A percentile compares a stretch with the other conserved stretches of the same genome.
Conservation (phyloP, 768 basidiomycete species). For the Panellus pusillus region DNA sequence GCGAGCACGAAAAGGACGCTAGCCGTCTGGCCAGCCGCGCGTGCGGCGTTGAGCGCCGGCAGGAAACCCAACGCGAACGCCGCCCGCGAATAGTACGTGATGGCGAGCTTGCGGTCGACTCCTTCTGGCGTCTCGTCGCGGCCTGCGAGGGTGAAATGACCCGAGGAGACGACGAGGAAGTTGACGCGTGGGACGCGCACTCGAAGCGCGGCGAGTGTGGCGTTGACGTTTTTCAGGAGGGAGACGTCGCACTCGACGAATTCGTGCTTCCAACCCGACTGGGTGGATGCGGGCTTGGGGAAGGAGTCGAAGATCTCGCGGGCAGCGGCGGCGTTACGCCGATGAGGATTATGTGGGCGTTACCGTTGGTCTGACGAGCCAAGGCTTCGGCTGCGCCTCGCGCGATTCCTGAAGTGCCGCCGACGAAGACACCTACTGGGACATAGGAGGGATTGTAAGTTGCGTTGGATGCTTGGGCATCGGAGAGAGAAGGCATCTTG, state of each 20-base stretch:
- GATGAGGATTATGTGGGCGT: not conserved
- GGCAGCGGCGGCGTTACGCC: not conserved
- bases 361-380: not conserved
- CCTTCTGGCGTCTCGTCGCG: conserved; percentile 38
- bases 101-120: conserved; percentile 32
- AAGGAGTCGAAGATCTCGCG: not conserved
- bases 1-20: conserved; percentile 33
- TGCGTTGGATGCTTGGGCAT: not conserved
- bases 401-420: not conserved
- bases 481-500: not conserved
- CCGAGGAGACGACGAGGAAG: conserved; percentile 33
- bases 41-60: conserved; percentile 29
- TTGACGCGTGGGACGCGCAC: conserved; percentile 31
- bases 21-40: conserved; percentile 34
- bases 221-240: not conserved
- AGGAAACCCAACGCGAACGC: conserved; percentile 33
- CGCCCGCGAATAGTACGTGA: conserved; percentile 38
- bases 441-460: not conserved
- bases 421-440: not conserved
- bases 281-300: not conserved
- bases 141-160: conserved; percentile 27
- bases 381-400: not conserved
- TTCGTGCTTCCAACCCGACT: not conserved
- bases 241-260: not conserved
- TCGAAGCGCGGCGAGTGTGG: conserved; percentile 12